phyloP scores from a whole-genome alignment of 2,329 filamentous ascomycete genomes.

The Shiraia sp. region DNA sequence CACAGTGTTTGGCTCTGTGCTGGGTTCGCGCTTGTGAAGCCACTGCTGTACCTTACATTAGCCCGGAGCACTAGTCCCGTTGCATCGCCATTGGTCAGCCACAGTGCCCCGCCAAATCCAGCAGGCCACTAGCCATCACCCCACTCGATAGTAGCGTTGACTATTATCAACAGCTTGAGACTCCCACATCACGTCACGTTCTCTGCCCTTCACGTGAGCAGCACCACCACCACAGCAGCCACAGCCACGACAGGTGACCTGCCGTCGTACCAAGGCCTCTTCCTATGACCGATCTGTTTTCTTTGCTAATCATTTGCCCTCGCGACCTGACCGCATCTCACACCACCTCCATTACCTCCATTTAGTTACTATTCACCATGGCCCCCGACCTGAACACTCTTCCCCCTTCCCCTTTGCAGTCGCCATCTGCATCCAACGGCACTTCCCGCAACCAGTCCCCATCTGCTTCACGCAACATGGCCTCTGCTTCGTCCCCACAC shows the following conservation, averaged over 20 bases:
- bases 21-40: neutral
- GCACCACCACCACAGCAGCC: no score
- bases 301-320: no score
- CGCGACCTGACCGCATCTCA: slow-evolving; percentile 4
- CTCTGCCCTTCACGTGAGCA: no score
- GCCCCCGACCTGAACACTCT: slow-evolving; percentile 64
- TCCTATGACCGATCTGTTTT: neutral
- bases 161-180: no score
- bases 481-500: slow-evolving; percentile 65
- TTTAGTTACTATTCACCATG: slow-evolving; percentile 39
- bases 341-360: slow-evolving; percentile 7
- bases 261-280: no score
- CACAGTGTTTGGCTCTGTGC: neutral
- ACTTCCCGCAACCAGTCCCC: slow-evolving; percentile 28
- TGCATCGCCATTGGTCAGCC: no score
- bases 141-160: no score
- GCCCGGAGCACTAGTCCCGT: neutral
- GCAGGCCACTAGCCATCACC: no score
- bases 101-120: neutral
- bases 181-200: no score
- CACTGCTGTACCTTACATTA: slow-evolving; percentile 9
- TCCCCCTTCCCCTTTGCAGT: slow-evolving; percentile 53
- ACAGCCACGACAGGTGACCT: no score
- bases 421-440: slow-evolving; percentile 34
- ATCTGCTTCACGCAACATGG: slow-evolving; percentile 46